Base-by-base conservation (phyloP, 2,329 filamentous ascomycete species). In the Botrytis fragariae region DNA sequence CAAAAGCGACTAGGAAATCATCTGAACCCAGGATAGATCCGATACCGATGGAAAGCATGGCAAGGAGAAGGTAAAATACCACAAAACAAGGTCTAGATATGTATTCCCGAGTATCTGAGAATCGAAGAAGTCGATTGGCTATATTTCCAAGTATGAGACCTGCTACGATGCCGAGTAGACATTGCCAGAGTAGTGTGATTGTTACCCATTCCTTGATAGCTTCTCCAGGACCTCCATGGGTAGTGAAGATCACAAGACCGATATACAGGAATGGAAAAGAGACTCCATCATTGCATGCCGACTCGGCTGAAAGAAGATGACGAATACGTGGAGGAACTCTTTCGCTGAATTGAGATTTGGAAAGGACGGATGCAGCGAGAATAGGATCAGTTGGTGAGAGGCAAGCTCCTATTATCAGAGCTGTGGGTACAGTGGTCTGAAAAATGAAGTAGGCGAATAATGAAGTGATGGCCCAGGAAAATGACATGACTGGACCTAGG, bases 361-460 rank as follows among this genome's bases (percentile, higher is more conserved):
- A 83, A 20, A 89, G 81, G 2, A 89, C 86, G 35, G 83, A 85
- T 5, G 87, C 85, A 1, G 87, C 85, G 20, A 89, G 81, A 0
- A 89, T 86, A 0, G 87, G 87, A 79, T 89, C 87, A 0, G 87
- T 89, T 1, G 87, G 87, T 0, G 87, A 87, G 2, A 89, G 81
- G 76, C 86, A 88, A 5, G 87, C 87, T 0, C 84, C 84, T 37
- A 89, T 84, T 8, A 86, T 83, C 57, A 88, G 77, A 1, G 86
- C 84, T 0, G 85, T 85, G 0, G 83, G 78, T 44, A 84, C 76
- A 65, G 84, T 81, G 0, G 83, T 85, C 8, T 83, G 74, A 77
- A 89, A 86, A 6, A 88, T 80, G 2, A 83, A 75, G 54, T 81
- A 81, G 29, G 86, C 82, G 74, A 88, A 85, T 0, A 82, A 74